A percentile compares a stretch with the other conserved stretches of the same genome.
Conservation (phyloP, 345 rosid genomes). For the Nasturtium officinale region DNA sequence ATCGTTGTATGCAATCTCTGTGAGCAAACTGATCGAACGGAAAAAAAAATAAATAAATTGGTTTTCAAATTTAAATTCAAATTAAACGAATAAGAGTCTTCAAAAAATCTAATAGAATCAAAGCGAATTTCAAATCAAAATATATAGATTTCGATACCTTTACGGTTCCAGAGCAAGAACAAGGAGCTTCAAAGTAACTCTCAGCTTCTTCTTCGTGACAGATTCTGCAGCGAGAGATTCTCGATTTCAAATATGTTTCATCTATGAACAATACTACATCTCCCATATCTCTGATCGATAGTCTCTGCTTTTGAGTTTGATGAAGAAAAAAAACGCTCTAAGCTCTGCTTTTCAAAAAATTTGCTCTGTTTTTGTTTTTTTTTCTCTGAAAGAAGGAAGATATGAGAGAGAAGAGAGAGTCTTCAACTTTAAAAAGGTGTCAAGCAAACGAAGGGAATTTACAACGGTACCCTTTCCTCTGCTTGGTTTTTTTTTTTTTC, state of each 20-base stretch:
- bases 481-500: not conserved
- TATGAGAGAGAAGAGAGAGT: not conserved
- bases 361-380: constrained; percentile 13
- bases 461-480: constrained; percentile 11
- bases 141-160: constrained; percentile 52
- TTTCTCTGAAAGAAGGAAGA: not conserved
- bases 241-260: constrained; percentile 46
- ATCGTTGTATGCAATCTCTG: constrained; percentile 94
- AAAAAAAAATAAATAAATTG: not conserved
- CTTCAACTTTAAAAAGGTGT: constrained; percentile 26
- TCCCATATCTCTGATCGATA: constrained; percentile 47
- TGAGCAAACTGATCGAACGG: constrained; percentile 39
- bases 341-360: constrained; percentile 1
- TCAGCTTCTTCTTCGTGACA: constrained; percentile 80
- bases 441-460: not conserved
- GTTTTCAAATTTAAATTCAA: too few species aligned
- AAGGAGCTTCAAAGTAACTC: constrained; percentile 89
- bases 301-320: not conserved
- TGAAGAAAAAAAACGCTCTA: not conserved
- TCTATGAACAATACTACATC: constrained; percentile 58
- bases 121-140: not conserved
- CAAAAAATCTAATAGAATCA: not conserved
- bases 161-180: constrained; percentile 90
- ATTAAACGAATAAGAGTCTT: not conserved
- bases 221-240: constrained; percentile 56